These are phyloP conservation scores for Oryza glumipatula DNA, from an alignment of 176 grass and related monocot genomes.

Conservation along the genomic window DNA sequence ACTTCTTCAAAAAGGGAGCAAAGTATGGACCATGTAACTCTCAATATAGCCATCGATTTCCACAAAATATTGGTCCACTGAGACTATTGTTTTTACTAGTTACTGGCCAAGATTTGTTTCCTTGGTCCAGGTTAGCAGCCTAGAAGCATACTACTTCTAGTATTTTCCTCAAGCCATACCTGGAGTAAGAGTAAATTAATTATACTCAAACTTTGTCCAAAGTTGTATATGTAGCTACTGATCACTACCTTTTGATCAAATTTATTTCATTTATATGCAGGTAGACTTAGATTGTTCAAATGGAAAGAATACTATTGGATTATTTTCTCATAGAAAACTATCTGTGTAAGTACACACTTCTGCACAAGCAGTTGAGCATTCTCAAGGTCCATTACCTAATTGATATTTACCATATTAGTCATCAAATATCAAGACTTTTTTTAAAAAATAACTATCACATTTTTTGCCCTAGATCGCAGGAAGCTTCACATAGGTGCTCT, in stretches of 20 bases:
- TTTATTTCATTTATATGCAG: slow-evolving; percentile 35
- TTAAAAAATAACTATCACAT: no score
- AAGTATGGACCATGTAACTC: not conserved
- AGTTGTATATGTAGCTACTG: not conserved
- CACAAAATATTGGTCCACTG: no score
- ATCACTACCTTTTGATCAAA: slow-evolving; percentile 3
- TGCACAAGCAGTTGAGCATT: not conserved
- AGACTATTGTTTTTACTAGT: no score
- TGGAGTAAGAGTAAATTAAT: not conserved
- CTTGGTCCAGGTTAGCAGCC: not conserved
- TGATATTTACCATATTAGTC: not conserved
- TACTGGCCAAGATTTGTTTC: no score
- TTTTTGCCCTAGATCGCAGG: not conserved
- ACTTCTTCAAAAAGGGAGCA: no score
- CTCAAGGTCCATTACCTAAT: not conserved
- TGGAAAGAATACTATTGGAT: slow-evolving; percentile 63
- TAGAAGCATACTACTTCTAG: not conserved
- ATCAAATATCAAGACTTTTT: not conserved
- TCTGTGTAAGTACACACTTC: slow-evolving; percentile 57
- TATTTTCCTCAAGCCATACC: not conserved
- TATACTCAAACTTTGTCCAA: slow-evolving; percentile 15
- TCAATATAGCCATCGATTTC: not conserved
- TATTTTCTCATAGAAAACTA: slow-evolving; percentile 70
- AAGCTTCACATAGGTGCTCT: not conserved
- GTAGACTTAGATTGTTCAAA: slow-evolving; percentile 77